A percentile compares a stretch with the other conserved stretches of the same genome.
Evolutionary conservation across 345 rosid genomes (phyloP).

Genomic region (Pistacia integerrima): DNA sequence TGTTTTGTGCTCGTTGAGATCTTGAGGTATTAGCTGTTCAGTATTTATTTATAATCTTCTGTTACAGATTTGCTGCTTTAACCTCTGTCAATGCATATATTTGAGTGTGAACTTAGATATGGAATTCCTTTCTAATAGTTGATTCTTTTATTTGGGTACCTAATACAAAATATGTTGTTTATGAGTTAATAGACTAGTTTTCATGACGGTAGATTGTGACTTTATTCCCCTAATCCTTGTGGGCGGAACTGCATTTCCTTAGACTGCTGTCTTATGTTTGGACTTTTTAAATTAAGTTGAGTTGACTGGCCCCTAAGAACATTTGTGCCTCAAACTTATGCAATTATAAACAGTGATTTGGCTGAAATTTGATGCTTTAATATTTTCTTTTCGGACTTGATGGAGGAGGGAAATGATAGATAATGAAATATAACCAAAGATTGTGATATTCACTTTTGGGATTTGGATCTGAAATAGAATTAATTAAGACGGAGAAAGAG

Average conservation of each 20-base stretch:
- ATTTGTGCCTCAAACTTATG: neutral
- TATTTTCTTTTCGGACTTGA: neutral
- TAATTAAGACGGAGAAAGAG: no score
- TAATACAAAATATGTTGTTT: no score
- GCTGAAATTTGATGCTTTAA: neutral
- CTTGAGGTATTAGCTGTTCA: neutral
- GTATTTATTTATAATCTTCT: neutral
- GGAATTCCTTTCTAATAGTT: conserved; percentile 5
- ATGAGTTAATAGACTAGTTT: neutral
- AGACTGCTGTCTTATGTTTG: neutral
- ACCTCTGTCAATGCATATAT: neutral
- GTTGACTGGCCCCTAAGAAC: neutral
- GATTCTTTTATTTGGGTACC: neutral
- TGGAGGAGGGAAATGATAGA: no score
- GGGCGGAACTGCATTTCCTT: neutral
- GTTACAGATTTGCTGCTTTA: neutral
- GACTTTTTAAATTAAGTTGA: neutral
- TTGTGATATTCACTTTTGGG: conserved; percentile 10
- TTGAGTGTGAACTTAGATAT: neutral
- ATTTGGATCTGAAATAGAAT: neutral
- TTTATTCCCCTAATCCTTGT: neutral
- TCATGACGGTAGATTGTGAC: neutral
- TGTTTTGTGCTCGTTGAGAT: neutral
- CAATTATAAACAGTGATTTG: neutral
- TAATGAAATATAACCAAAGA: neutral